phyloP scores from a whole-genome alignment of 2,329 filamentous ascomycete genomes.

The Plenodomus tracheiphilus region DNA sequence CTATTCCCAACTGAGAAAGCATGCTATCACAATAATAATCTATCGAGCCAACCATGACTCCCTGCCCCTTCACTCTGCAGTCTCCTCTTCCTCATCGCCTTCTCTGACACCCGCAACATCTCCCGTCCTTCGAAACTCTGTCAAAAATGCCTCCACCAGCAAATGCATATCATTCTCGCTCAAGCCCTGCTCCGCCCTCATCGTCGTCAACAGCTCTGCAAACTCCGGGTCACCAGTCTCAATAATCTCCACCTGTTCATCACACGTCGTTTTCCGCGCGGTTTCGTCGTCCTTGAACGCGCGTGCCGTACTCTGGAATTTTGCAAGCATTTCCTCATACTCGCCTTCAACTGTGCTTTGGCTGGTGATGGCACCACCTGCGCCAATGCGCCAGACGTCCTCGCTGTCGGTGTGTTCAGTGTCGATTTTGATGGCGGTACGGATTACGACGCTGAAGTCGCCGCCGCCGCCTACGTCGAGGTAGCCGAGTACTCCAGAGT shows the following conservation, averaged over 20 bases:
- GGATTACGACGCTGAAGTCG: conserved; percentile 90
- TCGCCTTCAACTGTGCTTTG: conserved; percentile 80
- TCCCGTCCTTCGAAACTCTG: not conserved
- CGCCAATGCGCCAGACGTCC: conserved; percentile 80
- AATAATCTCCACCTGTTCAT: conserved; percentile 20
- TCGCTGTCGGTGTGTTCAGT: conserved; percentile 13
- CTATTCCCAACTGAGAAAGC: no score
- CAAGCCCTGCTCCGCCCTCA: conserved; percentile 6
- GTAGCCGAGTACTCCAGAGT: conserved; percentile 88
- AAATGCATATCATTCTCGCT: not conserved
- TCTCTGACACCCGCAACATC: not conserved
- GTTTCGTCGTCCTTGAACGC: conserved; percentile 29
- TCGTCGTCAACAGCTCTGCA: conserved; percentile 19
- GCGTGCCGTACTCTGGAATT: conserved; percentile 43
- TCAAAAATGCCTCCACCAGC: not conserved
- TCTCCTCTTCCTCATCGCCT: not conserved
- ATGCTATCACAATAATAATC: no score
- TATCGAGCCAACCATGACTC: no score
- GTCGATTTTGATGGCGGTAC: conserved; percentile 67
- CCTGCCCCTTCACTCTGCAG: not conserved
- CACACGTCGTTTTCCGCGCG: conserved; percentile 11
- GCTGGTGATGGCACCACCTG: conserved; percentile 86
- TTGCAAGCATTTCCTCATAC: conserved; percentile 78
- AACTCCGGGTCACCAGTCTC: conserved; percentile 23
- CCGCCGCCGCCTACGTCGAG: conserved; percentile 82